Evolutionary conservation across 139 green algal genomes (phyloP), one percentile per base, ranked within the genome.

Genomic region (Chlorella sorokiniana): DNA sequence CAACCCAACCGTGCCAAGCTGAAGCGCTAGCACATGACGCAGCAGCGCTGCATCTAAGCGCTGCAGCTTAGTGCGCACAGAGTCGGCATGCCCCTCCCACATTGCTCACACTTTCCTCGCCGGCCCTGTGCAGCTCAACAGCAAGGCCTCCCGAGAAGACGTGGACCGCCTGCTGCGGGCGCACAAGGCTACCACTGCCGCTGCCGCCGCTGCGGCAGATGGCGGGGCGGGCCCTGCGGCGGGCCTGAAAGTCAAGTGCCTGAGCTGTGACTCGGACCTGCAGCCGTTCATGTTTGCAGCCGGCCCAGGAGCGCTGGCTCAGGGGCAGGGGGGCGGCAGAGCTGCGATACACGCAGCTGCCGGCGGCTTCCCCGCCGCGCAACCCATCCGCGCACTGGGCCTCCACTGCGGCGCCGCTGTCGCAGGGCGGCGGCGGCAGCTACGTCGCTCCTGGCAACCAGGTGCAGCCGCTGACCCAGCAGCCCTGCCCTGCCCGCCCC

Each of bases 271-370:
- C 56, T 38, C 37, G 29, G 54, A 56, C 56, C 42, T 80, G 74
- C 74, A 80, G 74, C 74, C 74, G 20, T 54, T 80, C 33, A 27
- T 61, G 38, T 80, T 80, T 80, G 74, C 74, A 1, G 56, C 56
- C 1, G 8, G 56, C 18, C 56, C 59, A 1, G 74, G 74, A 0
- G 40, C 33, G 71, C 71, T 65, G 71, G 31, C 69, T 9, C 40
- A 51, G n/a, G 64, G 35, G 5, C 27, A 14, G 11, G 29, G 45
- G n/a, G 22, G 31, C 29, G 14, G 74, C 74, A 10, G 56, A 70
- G 22, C 38, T 80, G 38, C 74, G 74, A 16, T 80, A 80, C 56
- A 40, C 56, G 0, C 74, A 80, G 74, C 51, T 80, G 54, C 74
- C 74, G 0, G 56, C 61, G 5, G 74, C 74, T 29, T 80, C 74